phyloP scores from a whole-genome alignment of 371 early-diverging fungal species.

The Furculomyces boomerangus region DNA sequence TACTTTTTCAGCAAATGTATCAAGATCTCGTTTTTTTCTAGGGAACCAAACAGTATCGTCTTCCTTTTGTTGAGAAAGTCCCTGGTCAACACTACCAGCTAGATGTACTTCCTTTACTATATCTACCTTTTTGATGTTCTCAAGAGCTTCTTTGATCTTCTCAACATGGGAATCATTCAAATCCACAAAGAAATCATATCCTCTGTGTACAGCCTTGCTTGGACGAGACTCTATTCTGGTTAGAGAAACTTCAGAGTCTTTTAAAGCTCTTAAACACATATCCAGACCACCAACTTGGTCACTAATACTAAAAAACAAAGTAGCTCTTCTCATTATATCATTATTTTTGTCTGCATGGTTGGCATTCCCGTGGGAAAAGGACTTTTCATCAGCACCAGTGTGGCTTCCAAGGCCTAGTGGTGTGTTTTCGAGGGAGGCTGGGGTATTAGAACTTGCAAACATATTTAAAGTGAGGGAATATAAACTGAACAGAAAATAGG shows the following conservation, averaged over 20 bases:
- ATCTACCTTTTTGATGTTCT: constrained; percentile 15
- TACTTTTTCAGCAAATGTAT: constrained; percentile 82
- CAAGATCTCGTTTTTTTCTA: constrained; percentile 78
- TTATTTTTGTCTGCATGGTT: background rate
- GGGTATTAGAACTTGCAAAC: no score
- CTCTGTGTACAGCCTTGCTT: constrained; percentile 49
- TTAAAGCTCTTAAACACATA: constrained; percentile 55
- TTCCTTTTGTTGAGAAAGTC: background rate
- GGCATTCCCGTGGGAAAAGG: no score
- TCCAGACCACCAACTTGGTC: constrained; percentile 80
- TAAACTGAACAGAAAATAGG: no score
- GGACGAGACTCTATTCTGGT: constrained; percentile 91
- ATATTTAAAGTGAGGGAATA: no score
- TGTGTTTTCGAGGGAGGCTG: no score
- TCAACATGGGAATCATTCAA: constrained; percentile 33
- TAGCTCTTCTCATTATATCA: constrained; percentile 15
- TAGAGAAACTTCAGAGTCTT: constrained; percentile 56
- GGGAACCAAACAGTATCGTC: constrained; percentile 80
- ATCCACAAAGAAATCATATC: constrained; percentile 89
- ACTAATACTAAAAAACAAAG: constrained; percentile 58
- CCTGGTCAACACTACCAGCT: constrained; percentile 5
- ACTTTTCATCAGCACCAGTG: no score
- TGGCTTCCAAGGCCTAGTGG: no score
- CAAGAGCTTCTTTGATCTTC: constrained; percentile 27
- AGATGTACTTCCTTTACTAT: constrained; percentile 14